Percentiles rank a stretch among this genome's conserved stretches.
These are phyloP conservation scores for Pseudomonodictys pantanalensis DNA, from an alignment of 495 filamentous ascomycete genomes.

Conservation along the genomic window DNA sequence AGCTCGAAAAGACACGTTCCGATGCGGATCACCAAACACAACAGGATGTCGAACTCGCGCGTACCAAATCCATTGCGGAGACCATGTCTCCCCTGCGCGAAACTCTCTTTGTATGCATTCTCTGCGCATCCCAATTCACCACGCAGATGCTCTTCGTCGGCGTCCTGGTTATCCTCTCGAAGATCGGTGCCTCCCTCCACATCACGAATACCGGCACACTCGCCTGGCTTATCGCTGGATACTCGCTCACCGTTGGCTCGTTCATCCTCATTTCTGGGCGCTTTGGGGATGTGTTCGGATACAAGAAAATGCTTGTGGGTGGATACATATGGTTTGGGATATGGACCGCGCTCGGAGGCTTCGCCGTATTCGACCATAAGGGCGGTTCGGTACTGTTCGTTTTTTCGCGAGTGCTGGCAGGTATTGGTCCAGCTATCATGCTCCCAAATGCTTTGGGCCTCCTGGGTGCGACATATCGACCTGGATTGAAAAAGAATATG, in stretches of 20 bases:
- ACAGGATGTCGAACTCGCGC: background rate
- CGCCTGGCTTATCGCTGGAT: slow-evolving; percentile 29
- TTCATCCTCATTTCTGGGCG: slow-evolving; percentile 32
- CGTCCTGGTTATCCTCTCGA: slow-evolving; percentile 6
- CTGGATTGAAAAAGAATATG: slow-evolving; percentile 24
- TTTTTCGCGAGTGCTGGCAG: slow-evolving; percentile 49
- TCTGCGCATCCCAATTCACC: slow-evolving; percentile 46
- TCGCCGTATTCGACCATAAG: slow-evolving; percentile 41
- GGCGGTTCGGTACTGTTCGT: slow-evolving; percentile 46
- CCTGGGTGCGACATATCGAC: slow-evolving; percentile 44
- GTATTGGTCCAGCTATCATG: slow-evolving; percentile 52
- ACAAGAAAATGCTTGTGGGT: slow-evolving; percentile 28
- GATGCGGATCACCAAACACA: no score
- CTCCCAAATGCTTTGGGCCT: slow-evolving; percentile 53
- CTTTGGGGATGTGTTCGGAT: slow-evolving; percentile 31
- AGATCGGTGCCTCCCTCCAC: slow-evolving; percentile 2
- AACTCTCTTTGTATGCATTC: slow-evolving; percentile 44
- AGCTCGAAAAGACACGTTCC: no score
- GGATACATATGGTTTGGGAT: slow-evolving; percentile 28
- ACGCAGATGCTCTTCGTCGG: slow-evolving; percentile 14
- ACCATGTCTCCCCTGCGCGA: slow-evolving; percentile 41
- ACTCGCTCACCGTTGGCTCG: slow-evolving; percentile 29
- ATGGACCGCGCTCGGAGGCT: slow-evolving; percentile 23
- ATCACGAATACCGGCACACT: slow-evolving; percentile 16
- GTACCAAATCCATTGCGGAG: background rate